phyloP scores from a whole-genome alignment of 2,329 filamentous ascomycete genomes.

The Ascochyta pisi region DNA sequence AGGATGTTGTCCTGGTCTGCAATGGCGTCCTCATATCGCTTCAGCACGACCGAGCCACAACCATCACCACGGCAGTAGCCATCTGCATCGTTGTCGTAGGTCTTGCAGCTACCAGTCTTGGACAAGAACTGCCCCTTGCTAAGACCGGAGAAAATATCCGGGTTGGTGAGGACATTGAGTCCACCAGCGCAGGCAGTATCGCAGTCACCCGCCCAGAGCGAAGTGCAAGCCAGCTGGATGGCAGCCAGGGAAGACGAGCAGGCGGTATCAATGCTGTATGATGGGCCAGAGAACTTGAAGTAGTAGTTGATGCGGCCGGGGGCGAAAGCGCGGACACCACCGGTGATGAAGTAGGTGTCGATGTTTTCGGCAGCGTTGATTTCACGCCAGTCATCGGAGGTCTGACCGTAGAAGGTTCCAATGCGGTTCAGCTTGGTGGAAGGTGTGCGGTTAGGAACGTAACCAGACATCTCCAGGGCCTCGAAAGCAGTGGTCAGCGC shows the following conservation, averaged over 20 bases:
- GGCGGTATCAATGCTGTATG: constrained; percentile 77
- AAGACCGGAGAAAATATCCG: constrained; percentile 78
- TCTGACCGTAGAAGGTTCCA: constrained; percentile 77
- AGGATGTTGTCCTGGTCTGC: constrained; percentile 75
- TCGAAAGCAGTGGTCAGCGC: constrained; percentile 80
- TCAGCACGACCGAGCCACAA: constrained; percentile 76
- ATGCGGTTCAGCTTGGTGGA: constrained; percentile 70
- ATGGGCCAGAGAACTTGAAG: constrained; percentile 77
- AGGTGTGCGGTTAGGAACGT: constrained; percentile 74
- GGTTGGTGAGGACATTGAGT: constrained; percentile 78
- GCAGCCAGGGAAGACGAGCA: constrained; percentile 78
- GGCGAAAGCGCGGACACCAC: constrained; percentile 66
- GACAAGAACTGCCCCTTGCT: constrained; percentile 80
- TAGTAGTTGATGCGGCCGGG: constrained; percentile 76
- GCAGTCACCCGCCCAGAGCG: constrained; percentile 76
- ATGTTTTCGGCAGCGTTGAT: constrained; percentile 76
- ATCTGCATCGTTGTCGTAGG: constrained; percentile 80
- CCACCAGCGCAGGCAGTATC: constrained; percentile 84
- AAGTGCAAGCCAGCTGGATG: constrained; percentile 74
- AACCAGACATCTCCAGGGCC: constrained; percentile 80
- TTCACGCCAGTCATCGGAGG: constrained; percentile 79
- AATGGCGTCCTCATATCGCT: constrained; percentile 79
- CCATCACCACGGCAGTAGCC: constrained; percentile 84
- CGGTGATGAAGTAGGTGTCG: constrained; percentile 72
- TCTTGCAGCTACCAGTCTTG: constrained; percentile 77